Evolutionary conservation across 495 filamentous ascomycete genomes (phyloP).

Genomic region (Penicilliopsis zonata): DNA sequence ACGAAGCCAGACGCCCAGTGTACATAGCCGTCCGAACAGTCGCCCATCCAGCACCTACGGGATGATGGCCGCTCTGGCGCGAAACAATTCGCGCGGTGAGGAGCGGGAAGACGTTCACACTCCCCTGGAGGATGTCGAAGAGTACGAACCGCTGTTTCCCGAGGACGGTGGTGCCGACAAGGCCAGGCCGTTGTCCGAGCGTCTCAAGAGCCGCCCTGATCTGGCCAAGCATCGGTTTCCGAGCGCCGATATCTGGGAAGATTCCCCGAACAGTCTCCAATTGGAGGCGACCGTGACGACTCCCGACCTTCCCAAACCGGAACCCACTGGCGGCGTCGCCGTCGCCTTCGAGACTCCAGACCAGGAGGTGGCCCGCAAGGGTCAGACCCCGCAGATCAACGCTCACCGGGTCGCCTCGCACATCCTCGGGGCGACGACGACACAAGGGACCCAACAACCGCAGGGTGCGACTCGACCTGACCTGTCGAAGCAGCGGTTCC

Average conservation of each 20-base stretch:
- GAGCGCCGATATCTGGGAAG: slow-evolving; percentile 93
- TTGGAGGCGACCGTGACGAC: slow-evolving; percentile 76
- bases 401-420: slow-evolving; percentile 32
- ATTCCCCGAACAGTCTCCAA: slow-evolving; percentile 78
- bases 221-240: slow-evolving; percentile 68
- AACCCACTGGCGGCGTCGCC: slow-evolving; percentile 7
- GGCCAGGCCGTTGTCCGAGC: slow-evolving; percentile 42
- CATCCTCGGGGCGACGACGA: slow-evolving; percentile 20
- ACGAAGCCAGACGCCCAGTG: slow-evolving; percentile 40
- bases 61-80: slow-evolving; percentile 26
- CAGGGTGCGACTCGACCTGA: slow-evolving; percentile 36
- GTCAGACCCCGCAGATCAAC: slow-evolving; percentile 32
- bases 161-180: slow-evolving; percentile 59
- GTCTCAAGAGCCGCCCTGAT: slow-evolving; percentile 50
- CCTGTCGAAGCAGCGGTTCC: slow-evolving; percentile 60
- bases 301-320: slow-evolving; percentile 42
- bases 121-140: slow-evolving; percentile 79
- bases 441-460: slow-evolving; percentile 22
- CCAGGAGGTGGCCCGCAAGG: slow-evolving; percentile 39
- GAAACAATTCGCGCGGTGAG: slow-evolving; percentile 39
- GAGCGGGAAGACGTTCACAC: slow-evolving; percentile 45
- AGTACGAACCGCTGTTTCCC: slow-evolving; percentile 91
- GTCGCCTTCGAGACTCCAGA: slow-evolving; percentile 44
- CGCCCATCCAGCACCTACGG: slow-evolving; percentile 54
- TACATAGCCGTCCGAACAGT: slow-evolving; percentile 60